Evolutionary conservation across 2,329 filamentous ascomycete species (phyloP).

Genomic region (Thelonectria olida): DNA sequence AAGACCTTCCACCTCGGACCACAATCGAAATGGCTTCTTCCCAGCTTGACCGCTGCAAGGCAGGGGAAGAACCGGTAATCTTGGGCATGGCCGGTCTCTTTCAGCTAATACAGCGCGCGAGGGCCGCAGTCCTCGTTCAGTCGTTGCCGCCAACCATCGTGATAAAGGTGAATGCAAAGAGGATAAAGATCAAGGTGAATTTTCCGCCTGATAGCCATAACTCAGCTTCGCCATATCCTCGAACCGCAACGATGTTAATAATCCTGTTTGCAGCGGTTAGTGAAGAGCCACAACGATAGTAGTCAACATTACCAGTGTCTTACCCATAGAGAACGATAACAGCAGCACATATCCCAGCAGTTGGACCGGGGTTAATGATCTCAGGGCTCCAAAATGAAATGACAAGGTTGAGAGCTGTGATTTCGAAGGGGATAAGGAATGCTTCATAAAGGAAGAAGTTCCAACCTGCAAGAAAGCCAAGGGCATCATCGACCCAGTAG

Average conservation of each 20-base stretch:
- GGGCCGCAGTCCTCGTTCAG: too few relatives aligned
- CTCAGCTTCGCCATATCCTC: slow-evolving; percentile 60
- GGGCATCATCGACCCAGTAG: slow-evolving; percentile 58
- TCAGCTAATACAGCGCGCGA: too few relatives aligned
- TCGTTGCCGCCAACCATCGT: slow-evolving; percentile 25
- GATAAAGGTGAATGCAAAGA: slow-evolving; percentile 55
- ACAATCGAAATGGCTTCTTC: too few relatives aligned
- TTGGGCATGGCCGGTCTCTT: too few relatives aligned
- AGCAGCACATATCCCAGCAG: slow-evolving; percentile 19
- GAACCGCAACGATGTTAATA: slow-evolving; percentile 44
- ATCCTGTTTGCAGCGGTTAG: neutral
- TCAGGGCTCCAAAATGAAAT: slow-evolving; percentile 45
- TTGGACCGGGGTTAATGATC: too few relatives aligned
- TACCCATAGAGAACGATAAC: slow-evolving; percentile 14
- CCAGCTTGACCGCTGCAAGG: too few relatives aligned
- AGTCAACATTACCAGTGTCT: too few relatives aligned
- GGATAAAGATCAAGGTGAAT: slow-evolving; percentile 57
- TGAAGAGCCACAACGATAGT: too few relatives aligned
- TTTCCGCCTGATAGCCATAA: slow-evolving; percentile 60
- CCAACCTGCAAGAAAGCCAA: slow-evolving; percentile 56
- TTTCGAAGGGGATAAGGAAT: slow-evolving; percentile 59
- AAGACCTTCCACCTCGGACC: too few relatives aligned
- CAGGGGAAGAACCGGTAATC: too few relatives aligned
- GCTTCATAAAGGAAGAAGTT: slow-evolving; percentile 62
- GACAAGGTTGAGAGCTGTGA: slow-evolving; percentile 50